Evolutionary conservation across 345 rosid species (phyloP).

Genomic region (Eucalyptus erythrocorys): DNA sequence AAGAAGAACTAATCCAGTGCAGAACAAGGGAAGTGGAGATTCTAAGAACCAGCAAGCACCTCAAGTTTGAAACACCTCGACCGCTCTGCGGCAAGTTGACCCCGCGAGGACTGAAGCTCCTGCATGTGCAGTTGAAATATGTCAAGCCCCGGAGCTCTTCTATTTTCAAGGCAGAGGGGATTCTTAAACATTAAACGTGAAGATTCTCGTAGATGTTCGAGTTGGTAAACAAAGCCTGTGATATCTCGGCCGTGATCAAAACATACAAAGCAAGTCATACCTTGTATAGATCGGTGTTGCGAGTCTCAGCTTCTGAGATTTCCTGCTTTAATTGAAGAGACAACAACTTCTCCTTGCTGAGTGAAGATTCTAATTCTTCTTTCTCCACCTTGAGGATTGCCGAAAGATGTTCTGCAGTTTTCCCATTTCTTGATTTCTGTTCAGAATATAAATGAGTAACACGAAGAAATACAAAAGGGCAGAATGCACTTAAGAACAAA

Average conservation of each 20-base stretch:
- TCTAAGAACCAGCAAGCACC: conserved; percentile 23
- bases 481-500: neutral
- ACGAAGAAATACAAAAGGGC: neutral
- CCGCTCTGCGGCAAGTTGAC: conserved; percentile 95
- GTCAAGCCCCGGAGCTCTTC: neutral
- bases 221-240: neutral
- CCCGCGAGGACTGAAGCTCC: conserved; percentile 96
- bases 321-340: conserved; percentile 72
- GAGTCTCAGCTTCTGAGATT: conserved; percentile 56
- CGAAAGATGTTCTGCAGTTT: conserved; percentile 27
- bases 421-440: conserved; percentile 48
- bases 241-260: neutral
- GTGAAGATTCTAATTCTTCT: conserved; percentile 65
- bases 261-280: conserved; percentile 11
- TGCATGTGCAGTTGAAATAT: conserved; percentile 1
- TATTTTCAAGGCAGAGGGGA: neutral
- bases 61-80: conserved; percentile 96
- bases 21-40: neutral
- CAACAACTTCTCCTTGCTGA: conserved; percentile 63
- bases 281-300: conserved; percentile 71
- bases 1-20: neutral
- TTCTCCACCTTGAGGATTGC: conserved; percentile 60
- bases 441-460: neutral
- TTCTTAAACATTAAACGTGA: neutral
- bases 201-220: neutral